phyloP scores from a whole-genome alignment of 495 filamentous ascomycete genomes.

The Talaromyces borbonicus region DNA sequence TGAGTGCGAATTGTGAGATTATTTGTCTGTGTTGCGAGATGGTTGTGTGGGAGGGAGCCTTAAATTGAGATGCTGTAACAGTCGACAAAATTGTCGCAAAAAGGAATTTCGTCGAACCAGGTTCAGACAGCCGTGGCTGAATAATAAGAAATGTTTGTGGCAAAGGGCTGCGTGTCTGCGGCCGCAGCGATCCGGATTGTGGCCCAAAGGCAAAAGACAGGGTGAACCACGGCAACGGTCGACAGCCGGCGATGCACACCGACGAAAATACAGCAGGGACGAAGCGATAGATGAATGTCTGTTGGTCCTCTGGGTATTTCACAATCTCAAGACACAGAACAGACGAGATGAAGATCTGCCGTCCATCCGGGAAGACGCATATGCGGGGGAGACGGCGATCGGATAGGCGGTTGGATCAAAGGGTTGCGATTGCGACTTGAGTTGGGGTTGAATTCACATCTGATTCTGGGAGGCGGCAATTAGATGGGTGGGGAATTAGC shows the following conservation, averaged over 20 bases:
- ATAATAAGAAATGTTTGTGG: constrained; percentile 1
- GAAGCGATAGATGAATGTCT: too few relatives aligned
- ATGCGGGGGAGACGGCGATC: not conserved
- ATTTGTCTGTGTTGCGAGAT: too few relatives aligned
- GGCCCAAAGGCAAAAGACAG: not conserved
- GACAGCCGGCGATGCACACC: not conserved
- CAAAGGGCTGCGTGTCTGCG: not conserved
- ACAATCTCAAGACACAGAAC: not conserved
- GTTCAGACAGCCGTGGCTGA: constrained; percentile 1
- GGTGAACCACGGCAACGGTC: not conserved
- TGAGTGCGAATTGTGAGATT: too few relatives aligned
- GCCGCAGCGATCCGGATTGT: not conserved
- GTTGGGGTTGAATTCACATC: too few relatives aligned
- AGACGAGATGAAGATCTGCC: not conserved
- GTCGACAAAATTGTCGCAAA: too few relatives aligned
- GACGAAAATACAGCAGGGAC: not conserved
- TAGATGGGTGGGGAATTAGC: not conserved
- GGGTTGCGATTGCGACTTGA: too few relatives aligned
- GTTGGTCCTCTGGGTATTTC: too few relatives aligned
- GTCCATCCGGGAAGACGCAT: not conserved
- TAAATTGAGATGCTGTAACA: too few relatives aligned
- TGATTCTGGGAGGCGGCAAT: too few relatives aligned
- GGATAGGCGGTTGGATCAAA: too few relatives aligned
- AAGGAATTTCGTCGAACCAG: too few relatives aligned
- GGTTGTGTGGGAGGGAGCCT: too few relatives aligned